These are phyloP conservation scores for Massarina eburnea DNA, from an alignment of 2,329 filamentous ascomycete species.

Conservation along the genomic window DNA sequence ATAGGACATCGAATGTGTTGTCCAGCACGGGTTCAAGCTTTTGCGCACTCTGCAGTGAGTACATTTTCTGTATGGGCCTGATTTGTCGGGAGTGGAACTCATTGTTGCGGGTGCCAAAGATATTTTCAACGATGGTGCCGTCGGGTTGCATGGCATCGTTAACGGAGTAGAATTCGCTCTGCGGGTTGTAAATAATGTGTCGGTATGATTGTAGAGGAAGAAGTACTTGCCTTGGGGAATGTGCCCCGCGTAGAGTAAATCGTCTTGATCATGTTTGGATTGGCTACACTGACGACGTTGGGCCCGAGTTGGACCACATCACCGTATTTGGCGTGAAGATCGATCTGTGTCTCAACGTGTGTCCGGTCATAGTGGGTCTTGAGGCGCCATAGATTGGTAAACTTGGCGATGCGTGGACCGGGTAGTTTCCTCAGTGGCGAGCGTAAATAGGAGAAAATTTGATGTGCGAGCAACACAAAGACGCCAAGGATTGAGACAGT, in stretches of 20 bases:
- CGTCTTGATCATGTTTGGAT: constrained; percentile 32
- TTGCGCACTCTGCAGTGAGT: constrained; percentile 24
- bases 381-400: constrained; percentile 36
- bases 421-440: constrained; percentile 35
- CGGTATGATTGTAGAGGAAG: neutral
- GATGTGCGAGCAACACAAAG: constrained; percentile 18
- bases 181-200: neutral
- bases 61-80: constrained; percentile 35
- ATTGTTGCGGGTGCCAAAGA: constrained; percentile 38
- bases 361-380: constrained; percentile 28
- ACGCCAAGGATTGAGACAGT: constrained; percentile 16
- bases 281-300: constrained; percentile 32
- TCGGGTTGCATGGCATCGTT: constrained; percentile 36
- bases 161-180: constrained; percentile 36
- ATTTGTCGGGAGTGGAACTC: constrained; percentile 26
- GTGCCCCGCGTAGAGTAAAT: constrained; percentile 37
- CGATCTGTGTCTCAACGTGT: constrained; percentile 33
- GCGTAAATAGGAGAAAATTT: constrained; percentile 25
- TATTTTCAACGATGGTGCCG: constrained; percentile 31
- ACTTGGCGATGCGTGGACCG: constrained; percentile 36
- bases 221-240: constrained; percentile 28
- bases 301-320: constrained; percentile 33
- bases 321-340: constrained; percentile 33
- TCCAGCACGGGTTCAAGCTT: constrained; percentile 33
- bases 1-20: constrained; percentile 22